Base-by-base conservation (phyloP, 352 stramenopile species). In the Phytopythium vexans region DNA sequence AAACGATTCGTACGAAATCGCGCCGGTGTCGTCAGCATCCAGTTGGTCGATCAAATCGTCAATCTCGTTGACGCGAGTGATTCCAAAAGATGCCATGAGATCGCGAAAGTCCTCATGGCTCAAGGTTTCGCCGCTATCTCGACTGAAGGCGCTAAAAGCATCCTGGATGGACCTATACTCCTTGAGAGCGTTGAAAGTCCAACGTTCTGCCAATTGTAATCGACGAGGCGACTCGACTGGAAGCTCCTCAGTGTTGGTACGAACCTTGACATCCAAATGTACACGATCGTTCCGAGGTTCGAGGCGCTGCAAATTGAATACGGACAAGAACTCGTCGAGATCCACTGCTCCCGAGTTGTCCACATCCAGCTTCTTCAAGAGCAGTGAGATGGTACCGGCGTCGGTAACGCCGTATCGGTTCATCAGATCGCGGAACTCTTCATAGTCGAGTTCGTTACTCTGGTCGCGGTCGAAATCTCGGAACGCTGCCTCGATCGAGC, bases 361-460 rank as follows among this genome's bases (percentile, higher is more conserved):
- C 14, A 56, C 47, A 41, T 89, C 78, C 8, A 87, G 21, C 12
- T 71, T 68, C 16, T 65, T 73, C 3, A 82, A 45, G 12, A 89
- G 34, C 43, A 82, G 57, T 1, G 71, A 62, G 5, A 89, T 60
- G 35, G 69, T 83, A 2, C 58, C 33, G 21, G 82, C 74, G 38
- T 85, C 66, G n/a, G 49, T 74, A 38, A 87, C 64, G 0, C 78
- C 78, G 12, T 72, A 87, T 32, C 76, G 67, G 1, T 50, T 53
- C 63, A 89, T 66, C 8, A 89, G 63, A 31, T 82, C 73, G 6
- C 71, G 66, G 50, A 89, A 85, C 56, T 80, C 62, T 8, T 81
- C 73, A 38, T 78, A 86, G 41, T 82, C 66, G 41, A 88, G 66
- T 46, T 78, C 66, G 15, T 62, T 65, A 4, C 58, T 41, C 4